Evolutionary conservation across 345 rosid species (phyloP), one percentile per base, ranked within the genome.

Genomic region (Salix purpurea): DNA sequence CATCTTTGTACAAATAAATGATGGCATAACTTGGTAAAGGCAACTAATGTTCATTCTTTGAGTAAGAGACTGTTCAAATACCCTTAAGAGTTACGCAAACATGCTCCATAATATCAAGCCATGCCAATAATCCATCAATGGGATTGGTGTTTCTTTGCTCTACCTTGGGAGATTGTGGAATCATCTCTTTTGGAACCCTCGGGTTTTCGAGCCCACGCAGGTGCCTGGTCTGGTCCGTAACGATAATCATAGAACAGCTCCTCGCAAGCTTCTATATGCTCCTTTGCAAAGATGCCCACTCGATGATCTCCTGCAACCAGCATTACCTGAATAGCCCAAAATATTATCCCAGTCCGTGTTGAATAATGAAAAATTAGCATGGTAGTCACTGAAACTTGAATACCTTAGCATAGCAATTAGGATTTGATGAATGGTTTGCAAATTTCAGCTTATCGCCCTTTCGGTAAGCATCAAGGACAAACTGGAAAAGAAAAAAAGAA

Each of bases 261-360:
- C 73, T 96, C 98, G 24, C 97, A 87, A 12, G 99, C 94, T 77
- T 96, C 97, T 13, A 96, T 96, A 34, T 82, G 90, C 77, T 96
- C 99, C 82, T 92, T 96, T 69, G 98, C 98, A 61, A 96, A 93
- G 26, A 96, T 96, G 19, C 99, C 99, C 0, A 93, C 99, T 71
- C 97, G 88, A 75, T 96, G 99, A 81, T 96, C 98, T 85, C 99
- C 99, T 5, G 97, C 97, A 81, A 96, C 99, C 86, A 96, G 89
- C 94, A 96, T 92, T 80, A 96, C 97, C 99, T 93, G 79, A 32
- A 18, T 74, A 83, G 72, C 34, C 64, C 52, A n/a, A 65, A 21
- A 19, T 6, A 46, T 72, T 69, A 69, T 79, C 15, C 46, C 37
- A 46, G 21, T 54, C 28, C 1, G 42, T 26, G 40, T 65, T 4